Evolutionary conservation across 2,329 filamentous ascomycete species (phyloP), one percentile per base, ranked within the genome.

Genomic region (Neofusicoccum cordaticola): DNA sequence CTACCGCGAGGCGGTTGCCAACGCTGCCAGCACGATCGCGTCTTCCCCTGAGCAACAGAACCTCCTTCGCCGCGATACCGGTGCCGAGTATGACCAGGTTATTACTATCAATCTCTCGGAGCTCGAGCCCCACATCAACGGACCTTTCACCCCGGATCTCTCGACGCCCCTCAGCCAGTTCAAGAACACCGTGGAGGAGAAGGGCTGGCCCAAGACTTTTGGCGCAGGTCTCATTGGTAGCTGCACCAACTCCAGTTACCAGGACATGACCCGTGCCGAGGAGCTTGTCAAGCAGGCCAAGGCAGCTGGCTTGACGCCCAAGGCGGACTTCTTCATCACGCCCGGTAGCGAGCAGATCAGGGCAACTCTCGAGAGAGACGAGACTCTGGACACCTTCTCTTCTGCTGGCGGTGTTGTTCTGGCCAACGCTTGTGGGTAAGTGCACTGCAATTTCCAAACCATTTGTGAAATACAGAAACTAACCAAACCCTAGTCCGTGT

Each of bases 191-290:
- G 92, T 97, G 22, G 85, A 90, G 78, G 85, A 90, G 71, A 92
- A 97, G 78, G 82, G 90, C 58, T 99, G 95, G 95, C 95, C 95
- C 2, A 86, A 91, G 74, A 92, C 89, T 68, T 90, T 99, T 67
- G 95, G 93, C 12, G 94, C 95, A 31, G 93, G 93, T 60, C 85
- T 99, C 63, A 99, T 99, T 74, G 95, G 95, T 66, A 97, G 93
- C 81, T 99, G 95, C 84, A 99, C 95, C 58, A 99, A 99, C 85
- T 96, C 92, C 77, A 98, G 95, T 2, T 99, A 98, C 78, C 90
- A 97, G 80, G 95, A 99, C 76, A 99, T 99, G 95, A 96, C 93
- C 41, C 90, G 94, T 67, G 92, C 93, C 13, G 94, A 97, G 80
- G 88, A 93, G 74, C 86, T 99, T 64, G 92, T 98, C 65, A 93